phyloP scores from a whole-genome alignment of 345 rosid species.

The Gossypium longicalyx region DNA sequence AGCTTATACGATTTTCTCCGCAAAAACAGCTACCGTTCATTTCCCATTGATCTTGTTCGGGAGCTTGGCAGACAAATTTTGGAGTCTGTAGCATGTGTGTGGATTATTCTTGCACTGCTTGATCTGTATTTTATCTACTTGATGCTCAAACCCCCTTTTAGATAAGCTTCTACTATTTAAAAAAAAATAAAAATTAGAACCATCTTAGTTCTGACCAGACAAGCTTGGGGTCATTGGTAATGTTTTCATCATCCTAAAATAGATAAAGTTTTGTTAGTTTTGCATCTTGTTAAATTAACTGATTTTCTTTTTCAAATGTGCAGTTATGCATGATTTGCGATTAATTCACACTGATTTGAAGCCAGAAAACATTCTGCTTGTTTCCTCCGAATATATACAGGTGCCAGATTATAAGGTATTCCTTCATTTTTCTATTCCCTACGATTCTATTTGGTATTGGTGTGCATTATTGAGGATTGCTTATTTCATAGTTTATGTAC shows the following conservation, averaged over 20 bases:
- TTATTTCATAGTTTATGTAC: background rate
- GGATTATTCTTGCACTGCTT: conserved; percentile 52
- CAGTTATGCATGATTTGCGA: conserved; percentile 79
- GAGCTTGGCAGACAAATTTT: conserved; percentile 99
- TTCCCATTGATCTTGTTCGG: conserved; percentile 98
- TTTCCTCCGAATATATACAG: conserved; percentile 67
- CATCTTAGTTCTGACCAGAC: background rate
- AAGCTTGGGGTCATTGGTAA: conserved; percentile 8
- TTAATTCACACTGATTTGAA: conserved; percentile 78
- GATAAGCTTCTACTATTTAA: background rate
- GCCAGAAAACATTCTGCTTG: conserved; percentile 80
- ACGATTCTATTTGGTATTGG: background rate
- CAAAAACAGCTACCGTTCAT: conserved; percentile 96
- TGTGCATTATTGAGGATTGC: background rate
- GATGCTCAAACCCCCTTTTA: conserved; percentile 21
- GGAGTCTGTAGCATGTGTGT: conserved; percentile 99
- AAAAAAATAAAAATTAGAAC: background rate
- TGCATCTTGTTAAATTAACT: conserved; percentile 17
- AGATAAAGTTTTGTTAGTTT: conserved; percentile 5
- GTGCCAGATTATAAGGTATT: conserved; percentile 72
- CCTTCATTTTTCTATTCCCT: background rate
- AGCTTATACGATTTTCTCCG: conserved; percentile 99
- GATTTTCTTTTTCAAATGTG: conserved; percentile 21
- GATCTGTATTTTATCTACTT: conserved; percentile 35
- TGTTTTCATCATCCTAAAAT: background rate